Evolutionary conservation across 805 yeast species (phyloP).

Genomic region (Wickerhamomyces strasburgensis): DNA sequence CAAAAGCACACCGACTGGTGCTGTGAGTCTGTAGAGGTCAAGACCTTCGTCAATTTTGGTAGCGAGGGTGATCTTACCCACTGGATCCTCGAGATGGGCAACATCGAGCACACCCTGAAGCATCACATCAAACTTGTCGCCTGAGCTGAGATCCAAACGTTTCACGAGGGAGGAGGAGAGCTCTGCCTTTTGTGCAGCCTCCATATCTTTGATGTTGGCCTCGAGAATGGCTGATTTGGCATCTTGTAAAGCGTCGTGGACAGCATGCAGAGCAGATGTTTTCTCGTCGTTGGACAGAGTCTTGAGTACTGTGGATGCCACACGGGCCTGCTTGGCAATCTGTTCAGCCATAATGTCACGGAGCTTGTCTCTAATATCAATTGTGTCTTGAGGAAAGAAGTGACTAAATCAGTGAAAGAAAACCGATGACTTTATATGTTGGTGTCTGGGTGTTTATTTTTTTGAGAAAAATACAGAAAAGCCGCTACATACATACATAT

Average conservation of each 20-base stretch:
- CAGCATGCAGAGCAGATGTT: slow-evolving; percentile 62
- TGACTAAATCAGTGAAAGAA: no score
- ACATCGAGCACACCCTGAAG: slow-evolving; percentile 92
- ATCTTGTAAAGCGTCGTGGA: slow-evolving; percentile 62
- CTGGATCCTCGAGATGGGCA: slow-evolving; percentile 83
- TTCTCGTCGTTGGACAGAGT: slow-evolving; percentile 71
- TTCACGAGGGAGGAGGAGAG: slow-evolving; percentile 71
- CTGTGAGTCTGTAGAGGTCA: slow-evolving; percentile 73
- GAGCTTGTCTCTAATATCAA: no score
- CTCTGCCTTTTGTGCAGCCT: slow-evolving; percentile 55
- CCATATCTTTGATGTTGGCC: slow-evolving; percentile 76
- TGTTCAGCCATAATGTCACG: slow-evolving; percentile 45
- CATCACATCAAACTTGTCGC: slow-evolving; percentile 90
- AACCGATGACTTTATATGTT: no score
- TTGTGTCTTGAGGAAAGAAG: no score
- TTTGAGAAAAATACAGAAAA: no score
- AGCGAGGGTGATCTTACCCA: slow-evolving; percentile 82
- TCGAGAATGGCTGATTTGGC: slow-evolving; percentile 57
- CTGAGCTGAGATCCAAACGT: slow-evolving; percentile 74
- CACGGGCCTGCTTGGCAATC: slow-evolving; percentile 75
- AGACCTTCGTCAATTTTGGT: slow-evolving; percentile 87
- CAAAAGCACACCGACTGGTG: slow-evolving; percentile 91
- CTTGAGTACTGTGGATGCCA: slow-evolving; percentile 80
- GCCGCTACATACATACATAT: no score
- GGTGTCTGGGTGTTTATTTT: background rate